These are phyloP conservation scores for Sordariomycetes sp. DNA, from an alignment of 2,329 filamentous ascomycete species.

Conservation along the genomic window DNA sequence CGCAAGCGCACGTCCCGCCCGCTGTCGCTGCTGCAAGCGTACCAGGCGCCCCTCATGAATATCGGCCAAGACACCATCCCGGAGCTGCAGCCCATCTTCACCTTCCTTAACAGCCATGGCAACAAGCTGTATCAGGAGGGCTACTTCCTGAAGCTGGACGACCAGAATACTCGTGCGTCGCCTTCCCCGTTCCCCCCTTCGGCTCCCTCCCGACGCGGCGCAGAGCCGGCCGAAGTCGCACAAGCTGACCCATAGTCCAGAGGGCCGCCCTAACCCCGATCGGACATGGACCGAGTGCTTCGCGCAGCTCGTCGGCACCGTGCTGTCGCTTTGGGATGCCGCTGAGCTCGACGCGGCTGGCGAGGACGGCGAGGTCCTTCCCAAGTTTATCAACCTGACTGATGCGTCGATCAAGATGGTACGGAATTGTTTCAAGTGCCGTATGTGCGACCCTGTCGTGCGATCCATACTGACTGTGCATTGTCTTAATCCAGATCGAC, in stretches of 20 bases:
- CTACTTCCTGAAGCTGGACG: conserved; percentile 93
- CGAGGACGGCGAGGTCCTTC: conserved; percentile 71
- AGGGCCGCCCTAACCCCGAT: conserved; percentile 74
- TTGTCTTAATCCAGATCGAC: conserved; percentile 48
- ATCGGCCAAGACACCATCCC: conserved; percentile 74
- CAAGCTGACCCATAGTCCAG: conserved; percentile 27
- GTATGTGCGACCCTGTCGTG: background rate
- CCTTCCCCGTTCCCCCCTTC: background rate
- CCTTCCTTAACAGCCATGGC: conserved; percentile 82
- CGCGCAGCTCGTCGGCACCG: conserved; percentile 88
- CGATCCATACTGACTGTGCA: background rate
- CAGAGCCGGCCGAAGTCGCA: background rate
- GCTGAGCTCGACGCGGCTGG: conserved; percentile 79
- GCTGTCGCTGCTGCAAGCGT: conserved; percentile 74
- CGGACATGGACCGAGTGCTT: conserved; percentile 94
- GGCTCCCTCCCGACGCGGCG: background rate
- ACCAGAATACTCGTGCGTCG: conserved; percentile 75
- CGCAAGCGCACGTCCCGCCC: conserved; percentile 49
- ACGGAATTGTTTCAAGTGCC: conserved; percentile 10
- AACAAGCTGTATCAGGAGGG: conserved; percentile 98
- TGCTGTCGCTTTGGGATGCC: conserved; percentile 91
- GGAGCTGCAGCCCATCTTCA: conserved; percentile 89
- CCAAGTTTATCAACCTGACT: conserved; percentile 91
- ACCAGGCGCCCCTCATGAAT: conserved; percentile 78
- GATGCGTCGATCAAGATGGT: conserved; percentile 99